phyloP scores from a whole-genome alignment of 176 grass and related monocot species.

The Dendrocalamus sinicus region DNA sequence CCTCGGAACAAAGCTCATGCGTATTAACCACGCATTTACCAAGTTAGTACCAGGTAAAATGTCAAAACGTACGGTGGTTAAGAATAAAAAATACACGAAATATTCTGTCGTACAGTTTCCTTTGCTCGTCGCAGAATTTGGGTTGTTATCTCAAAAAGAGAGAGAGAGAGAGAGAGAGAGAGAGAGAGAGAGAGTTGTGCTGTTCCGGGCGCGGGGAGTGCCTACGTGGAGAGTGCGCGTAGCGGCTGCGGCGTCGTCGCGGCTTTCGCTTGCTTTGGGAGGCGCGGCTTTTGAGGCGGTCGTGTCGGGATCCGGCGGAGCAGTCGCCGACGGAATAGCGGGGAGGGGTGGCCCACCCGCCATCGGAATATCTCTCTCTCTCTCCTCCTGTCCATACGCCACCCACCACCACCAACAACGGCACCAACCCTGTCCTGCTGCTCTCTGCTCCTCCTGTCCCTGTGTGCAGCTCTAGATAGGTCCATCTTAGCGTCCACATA shows the following conservation, averaged over 20 bases:
- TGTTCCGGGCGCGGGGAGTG: too few species aligned
- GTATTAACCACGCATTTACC: neutral
- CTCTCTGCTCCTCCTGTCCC: neutral
- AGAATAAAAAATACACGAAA: neutral
- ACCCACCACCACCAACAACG: too few species aligned
- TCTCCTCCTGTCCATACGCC: neutral
- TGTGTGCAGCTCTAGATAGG: neutral
- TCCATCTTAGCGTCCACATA: neutral
- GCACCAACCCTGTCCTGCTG: neutral
- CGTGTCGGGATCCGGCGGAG: neutral
- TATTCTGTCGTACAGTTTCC: neutral
- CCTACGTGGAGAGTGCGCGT: too few species aligned
- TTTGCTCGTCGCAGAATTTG: neutral
- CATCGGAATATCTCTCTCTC: neutral
- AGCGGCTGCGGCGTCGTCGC: neutral
- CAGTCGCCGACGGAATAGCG: too few species aligned
- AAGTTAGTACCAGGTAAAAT: neutral
- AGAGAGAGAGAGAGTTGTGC: neutral
- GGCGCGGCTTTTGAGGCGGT: slow-evolving; percentile 16
- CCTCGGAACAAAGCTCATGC: neutral
- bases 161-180: too few species aligned
- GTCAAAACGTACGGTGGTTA: neutral
- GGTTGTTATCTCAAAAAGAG: too few species aligned
- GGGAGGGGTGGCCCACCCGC: neutral
- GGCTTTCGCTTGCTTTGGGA: neutral